Percentiles rank a stretch among this genome's conserved stretches.
Conservation (phyloP, 148 eudicot genomes). For the Vaccinium corymbosum region DNA sequence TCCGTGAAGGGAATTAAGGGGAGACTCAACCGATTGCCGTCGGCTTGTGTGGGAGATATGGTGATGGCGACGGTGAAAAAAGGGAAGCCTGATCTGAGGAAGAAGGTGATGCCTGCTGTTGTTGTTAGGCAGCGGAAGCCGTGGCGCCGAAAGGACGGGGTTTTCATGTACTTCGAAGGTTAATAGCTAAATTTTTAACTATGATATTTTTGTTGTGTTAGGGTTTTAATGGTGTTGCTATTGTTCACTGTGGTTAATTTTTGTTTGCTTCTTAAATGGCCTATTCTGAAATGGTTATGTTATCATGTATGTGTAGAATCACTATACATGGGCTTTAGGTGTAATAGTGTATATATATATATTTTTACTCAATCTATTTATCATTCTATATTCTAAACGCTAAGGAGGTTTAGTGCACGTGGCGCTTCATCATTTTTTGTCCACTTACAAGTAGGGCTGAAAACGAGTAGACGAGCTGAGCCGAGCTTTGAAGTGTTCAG, state of each 20-base stretch:
- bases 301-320: background rate
- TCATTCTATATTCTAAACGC: too few relatives aligned
- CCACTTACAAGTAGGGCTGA: too few relatives aligned
- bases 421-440: too few relatives aligned
- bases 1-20: conserved; percentile 45
- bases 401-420: too few relatives aligned
- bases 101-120: conserved; percentile 85
- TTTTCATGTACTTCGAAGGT: conserved; percentile 84
- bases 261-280: background rate
- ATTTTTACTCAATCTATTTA: too few relatives aligned
- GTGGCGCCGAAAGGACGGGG: conserved; percentile 90
- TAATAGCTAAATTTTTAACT: background rate
- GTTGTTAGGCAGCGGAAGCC: conserved; percentile 82
- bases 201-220: too few relatives aligned
- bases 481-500: too few relatives aligned
- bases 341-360: too few relatives aligned
- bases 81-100: conserved; percentile 73
- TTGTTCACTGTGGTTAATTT: background rate
- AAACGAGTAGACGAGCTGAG: too few relatives aligned
- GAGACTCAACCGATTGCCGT: conserved; percentile 68
- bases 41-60: conserved; percentile 83
- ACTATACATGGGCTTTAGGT: background rate
- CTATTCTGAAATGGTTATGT: background rate
- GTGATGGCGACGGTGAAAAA: conserved; percentile 73
- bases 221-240: background rate